phyloP scores from a whole-genome alignment of 257 asterid genomes.

The Nicotiana sylvestris region DNA sequence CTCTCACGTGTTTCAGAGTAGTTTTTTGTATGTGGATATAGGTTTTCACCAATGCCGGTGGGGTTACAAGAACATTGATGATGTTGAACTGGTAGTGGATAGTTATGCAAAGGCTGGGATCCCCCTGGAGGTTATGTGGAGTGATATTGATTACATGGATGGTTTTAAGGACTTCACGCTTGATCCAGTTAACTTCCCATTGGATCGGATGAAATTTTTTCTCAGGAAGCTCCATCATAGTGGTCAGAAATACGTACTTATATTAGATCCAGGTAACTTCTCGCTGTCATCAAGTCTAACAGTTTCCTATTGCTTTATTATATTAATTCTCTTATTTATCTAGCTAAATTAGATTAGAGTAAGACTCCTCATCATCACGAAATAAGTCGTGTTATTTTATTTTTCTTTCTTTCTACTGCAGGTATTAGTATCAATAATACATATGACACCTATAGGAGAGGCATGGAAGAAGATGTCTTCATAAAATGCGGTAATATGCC shows the following conservation, averaged over 20 bases:
- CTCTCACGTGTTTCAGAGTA: background rate
- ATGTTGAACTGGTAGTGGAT: slow-evolving; percentile 18
- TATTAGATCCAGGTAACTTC: slow-evolving; percentile 30
- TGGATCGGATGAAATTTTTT: slow-evolving; percentile 17
- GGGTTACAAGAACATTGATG: slow-evolving; percentile 23
- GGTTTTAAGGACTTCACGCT: slow-evolving; percentile 29
- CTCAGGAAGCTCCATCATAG: slow-evolving; percentile 18
- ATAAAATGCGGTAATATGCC: slow-evolving; percentile 12
- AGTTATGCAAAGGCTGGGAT: slow-evolving; percentile 22
- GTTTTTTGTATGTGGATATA: background rate
- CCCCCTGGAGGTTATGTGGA: slow-evolving; percentile 32
- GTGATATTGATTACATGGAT: slow-evolving; percentile 32
- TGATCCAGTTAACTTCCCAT: slow-evolving; percentile 25
- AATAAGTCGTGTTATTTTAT: background rate
- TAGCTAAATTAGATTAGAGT: background rate
- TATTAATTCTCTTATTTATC: background rate
- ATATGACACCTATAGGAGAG: slow-evolving; percentile 21
- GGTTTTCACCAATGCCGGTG: slow-evolving; percentile 33
- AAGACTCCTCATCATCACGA: background rate
- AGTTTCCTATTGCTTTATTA: background rate
- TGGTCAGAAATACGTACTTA: slow-evolving; percentile 24
- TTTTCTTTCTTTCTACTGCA: background rate
- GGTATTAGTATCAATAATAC: slow-evolving; percentile 24
- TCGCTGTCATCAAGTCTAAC: background rate
- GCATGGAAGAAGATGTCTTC: slow-evolving; percentile 16